Evolutionary conservation across 768 basidiomycete genomes (phyloP).

Genomic region (Leccinum incarnatum): DNA sequence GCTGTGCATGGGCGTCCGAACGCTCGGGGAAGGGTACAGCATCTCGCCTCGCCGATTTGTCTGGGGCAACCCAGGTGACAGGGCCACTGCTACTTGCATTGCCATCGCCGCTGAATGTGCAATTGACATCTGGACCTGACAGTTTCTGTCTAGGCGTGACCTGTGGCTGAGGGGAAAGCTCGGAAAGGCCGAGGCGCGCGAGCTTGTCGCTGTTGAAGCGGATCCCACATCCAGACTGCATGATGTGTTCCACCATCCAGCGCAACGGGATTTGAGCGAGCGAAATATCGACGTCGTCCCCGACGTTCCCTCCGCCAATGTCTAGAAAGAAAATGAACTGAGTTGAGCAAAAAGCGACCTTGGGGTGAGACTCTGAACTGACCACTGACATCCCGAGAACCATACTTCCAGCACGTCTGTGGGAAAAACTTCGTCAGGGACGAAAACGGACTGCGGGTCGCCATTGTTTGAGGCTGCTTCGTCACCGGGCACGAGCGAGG

Average conservation of each 20-base stretch:
- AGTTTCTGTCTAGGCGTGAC: not conserved
- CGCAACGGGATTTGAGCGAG: conserved; percentile 63
- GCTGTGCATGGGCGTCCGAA: conserved; percentile 40
- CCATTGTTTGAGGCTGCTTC: not conserved
- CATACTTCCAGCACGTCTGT: conserved; percentile 74
- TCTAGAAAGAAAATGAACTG: conserved; percentile 38
- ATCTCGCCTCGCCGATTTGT: not conserved
- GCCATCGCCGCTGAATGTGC: too few species aligned
- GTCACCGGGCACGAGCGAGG: not conserved
- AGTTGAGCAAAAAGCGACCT: not conserved
- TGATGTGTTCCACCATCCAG: conserved; percentile 78
- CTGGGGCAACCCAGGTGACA: not conserved
- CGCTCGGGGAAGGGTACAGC: conserved; percentile 1
- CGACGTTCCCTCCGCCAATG: conserved; percentile 63
- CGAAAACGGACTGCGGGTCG: not conserved
- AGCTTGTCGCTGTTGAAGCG: conserved; percentile 53
- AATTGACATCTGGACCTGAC: not conserved
- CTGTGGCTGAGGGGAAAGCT: conserved; percentile 7
- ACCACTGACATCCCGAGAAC: conserved; percentile 76
- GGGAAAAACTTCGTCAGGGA: not conserved
- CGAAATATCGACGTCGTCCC: conserved; percentile 37
- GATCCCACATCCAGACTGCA: conserved; percentile 54
- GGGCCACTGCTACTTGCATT: not conserved
- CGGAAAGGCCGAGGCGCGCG: conserved; percentile 38
- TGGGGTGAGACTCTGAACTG: conserved; percentile 17